phyloP scores from a whole-genome alignment of 2,329 filamentous ascomycete species.

The Macrophomina pseudophaseolina region DNA sequence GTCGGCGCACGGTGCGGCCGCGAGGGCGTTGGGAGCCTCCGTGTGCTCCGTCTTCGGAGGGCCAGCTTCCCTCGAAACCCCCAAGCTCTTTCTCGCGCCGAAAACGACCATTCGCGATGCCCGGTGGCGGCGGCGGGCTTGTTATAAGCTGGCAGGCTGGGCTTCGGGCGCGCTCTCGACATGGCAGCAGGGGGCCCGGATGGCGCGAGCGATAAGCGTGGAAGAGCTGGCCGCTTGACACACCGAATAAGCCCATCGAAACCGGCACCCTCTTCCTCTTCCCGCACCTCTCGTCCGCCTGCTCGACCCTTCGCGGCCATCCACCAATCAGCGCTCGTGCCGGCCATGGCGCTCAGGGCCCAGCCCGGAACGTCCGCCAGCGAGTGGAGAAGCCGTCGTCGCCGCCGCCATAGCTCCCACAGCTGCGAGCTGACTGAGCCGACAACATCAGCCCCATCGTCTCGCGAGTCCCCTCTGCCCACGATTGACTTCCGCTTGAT shows the following conservation, averaged over 20 bases:
- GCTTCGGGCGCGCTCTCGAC: neutral
- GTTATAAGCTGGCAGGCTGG: constrained; percentile 7
- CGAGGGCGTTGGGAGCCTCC: neutral
- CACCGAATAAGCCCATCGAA: neutral
- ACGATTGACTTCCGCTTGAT: neutral
- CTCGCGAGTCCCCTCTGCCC: neutral
- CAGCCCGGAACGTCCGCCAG: neutral
- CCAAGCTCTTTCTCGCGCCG: neutral
- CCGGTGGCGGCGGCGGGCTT: neutral
- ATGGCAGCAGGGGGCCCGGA: constrained; percentile 2
- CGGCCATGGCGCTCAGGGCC: neutral
- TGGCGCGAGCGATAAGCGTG: neutral
- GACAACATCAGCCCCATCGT: neutral
- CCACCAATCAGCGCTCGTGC: constrained; percentile 4
- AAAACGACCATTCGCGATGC: neutral
- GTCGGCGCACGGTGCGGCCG: neutral
- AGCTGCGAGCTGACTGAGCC: constrained; percentile 1
- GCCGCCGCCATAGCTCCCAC: constrained; percentile 16
- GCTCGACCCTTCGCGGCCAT: neutral
- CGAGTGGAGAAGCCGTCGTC: constrained; percentile 14
- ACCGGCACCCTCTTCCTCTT: constrained; percentile 2
- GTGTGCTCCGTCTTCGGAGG: constrained; percentile 3
- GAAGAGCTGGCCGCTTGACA: constrained; percentile 17
- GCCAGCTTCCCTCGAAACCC: neutral
- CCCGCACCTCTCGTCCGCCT: neutral